phyloP scores from a whole-genome alignment of 805 yeast species.

The Starmerella kuoi region DNA sequence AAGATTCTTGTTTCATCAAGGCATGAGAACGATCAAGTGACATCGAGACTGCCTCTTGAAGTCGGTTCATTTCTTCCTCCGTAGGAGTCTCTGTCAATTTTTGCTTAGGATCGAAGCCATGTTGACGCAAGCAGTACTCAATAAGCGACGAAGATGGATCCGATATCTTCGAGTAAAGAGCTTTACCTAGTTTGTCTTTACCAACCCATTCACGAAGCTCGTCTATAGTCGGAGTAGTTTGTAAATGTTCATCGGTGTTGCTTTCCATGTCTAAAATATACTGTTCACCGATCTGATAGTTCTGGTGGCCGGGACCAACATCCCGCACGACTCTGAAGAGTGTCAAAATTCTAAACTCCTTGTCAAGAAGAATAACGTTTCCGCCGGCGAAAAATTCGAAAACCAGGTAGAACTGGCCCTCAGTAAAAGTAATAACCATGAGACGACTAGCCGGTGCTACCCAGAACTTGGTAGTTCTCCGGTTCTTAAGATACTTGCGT shows the following conservation, averaged over 20 bases:
- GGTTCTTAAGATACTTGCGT: constrained; percentile 72
- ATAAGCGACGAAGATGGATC: constrained; percentile 70
- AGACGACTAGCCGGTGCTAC: constrained; percentile 75
- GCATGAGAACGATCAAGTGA: constrained; percentile 27
- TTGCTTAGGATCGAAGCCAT: constrained; percentile 38
- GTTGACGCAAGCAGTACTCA: constrained; percentile 40
- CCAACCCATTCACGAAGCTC: constrained; percentile 23
- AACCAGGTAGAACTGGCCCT: constrained; percentile 63
- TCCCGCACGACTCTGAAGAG: constrained; percentile 61
- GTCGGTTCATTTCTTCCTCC: constrained; percentile 20
- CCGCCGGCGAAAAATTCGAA: constrained; percentile 94
- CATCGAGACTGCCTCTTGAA: constrained; percentile 22
- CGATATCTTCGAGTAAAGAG: constrained; percentile 55
- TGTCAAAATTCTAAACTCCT: constrained; percentile 51
- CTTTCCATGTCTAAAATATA: constrained; percentile 34
- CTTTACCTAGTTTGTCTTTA: constrained; percentile 40
- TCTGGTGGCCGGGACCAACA: constrained; percentile 41
- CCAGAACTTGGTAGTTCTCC: constrained; percentile 57
- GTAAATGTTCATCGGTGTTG: constrained; percentile 1
- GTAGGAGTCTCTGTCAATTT: constrained; percentile 17
- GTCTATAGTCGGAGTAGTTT: constrained; percentile 44
- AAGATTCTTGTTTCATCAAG: constrained; percentile 7
- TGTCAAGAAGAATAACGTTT: constrained; percentile 66
- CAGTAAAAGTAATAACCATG: constrained; percentile 73
- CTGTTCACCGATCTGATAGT: constrained; percentile 61